Base-by-base conservation (phyloP, 768 basidiomycete genomes). In the Tylopilus felleus region DNA sequence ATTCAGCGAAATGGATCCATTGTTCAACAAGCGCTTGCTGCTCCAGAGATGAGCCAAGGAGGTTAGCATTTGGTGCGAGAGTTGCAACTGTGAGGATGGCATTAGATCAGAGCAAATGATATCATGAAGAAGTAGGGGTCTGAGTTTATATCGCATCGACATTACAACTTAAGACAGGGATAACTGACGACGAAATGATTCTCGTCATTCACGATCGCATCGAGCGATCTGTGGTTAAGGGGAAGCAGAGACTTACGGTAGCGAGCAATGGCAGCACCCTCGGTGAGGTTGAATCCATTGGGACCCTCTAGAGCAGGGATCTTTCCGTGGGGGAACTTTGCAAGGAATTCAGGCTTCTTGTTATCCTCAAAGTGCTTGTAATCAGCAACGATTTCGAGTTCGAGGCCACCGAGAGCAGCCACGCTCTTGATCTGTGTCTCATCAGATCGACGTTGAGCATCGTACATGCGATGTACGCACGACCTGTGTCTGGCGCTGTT, bases 301-400 rank as follows among this genome's bases (percentile, higher is more conserved):
- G 75, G 71, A 42, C 80, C 76, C 70, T 93, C 91, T 49, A 88
- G 80, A 35, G 88, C 86, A 25, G 97, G 96, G 61, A 96, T 82
- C 77, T 93, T 92, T 52, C 89, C 87, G 53, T 78, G 79, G 47
- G 87, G 83, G 73, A 91, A 94, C 72, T 93, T 93, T 55, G 74
- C 67, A 44, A 82, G 67, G 71, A 84, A 91, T 29, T 84, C 86
- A 0, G 86, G 79, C 65, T 80, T 82, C 67, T 80, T 81, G 77
- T 90, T 90, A 66, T 81, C 80, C 61, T 83, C 77, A 55, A 70
- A 73, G 68, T 87, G 84, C 51, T 74, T 76, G 69, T 88, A 89
- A 51, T 60, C 64, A 19, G 73, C 71, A 16, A 81, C 79, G 48
- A 77, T 55, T 53, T 83, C 79, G 52, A 90, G 58, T 45, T 81